Evolutionary conservation across 2,329 filamentous ascomycete species (phyloP).

Genomic region (Beauveria sp.): DNA sequence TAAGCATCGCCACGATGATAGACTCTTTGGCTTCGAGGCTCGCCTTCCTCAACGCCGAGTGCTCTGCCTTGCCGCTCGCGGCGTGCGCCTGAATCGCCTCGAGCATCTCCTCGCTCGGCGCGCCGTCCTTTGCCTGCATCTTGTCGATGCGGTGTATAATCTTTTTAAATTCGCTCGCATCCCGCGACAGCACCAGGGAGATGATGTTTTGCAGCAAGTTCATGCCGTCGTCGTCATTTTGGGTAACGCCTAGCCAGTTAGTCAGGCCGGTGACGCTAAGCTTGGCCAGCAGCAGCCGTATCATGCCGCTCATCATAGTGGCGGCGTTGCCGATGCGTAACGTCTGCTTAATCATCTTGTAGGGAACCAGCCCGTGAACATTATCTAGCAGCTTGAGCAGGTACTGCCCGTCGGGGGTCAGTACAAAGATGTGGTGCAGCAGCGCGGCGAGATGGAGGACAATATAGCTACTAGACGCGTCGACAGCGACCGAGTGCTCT

Average conservation of each 20-base stretch:
- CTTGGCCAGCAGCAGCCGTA: conserved; percentile 68
- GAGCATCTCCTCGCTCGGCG: conserved; percentile 52
- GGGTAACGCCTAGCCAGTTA: conserved; percentile 70
- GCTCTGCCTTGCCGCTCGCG: conserved; percentile 42
- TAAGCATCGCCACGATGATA: conserved; percentile 60
- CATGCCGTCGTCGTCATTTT: conserved; percentile 68
- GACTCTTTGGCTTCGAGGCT: conserved; percentile 48
- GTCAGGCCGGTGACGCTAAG: conserved; percentile 65
- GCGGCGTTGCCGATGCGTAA: conserved; percentile 71
- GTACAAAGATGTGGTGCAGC: conserved; percentile 63
- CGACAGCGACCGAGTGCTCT: conserved; percentile 52
- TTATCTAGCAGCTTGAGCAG: conserved; percentile 64
- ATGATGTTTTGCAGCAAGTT: conserved; percentile 74
- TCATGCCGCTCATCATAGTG: conserved; percentile 71
- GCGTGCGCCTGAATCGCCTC: conserved; percentile 53
- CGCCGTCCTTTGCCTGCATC: conserved; percentile 31
- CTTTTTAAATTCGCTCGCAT: conserved; percentile 62
- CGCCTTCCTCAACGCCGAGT: conserved; percentile 48
- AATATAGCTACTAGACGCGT: conserved; percentile 57
- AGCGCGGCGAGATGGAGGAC: conserved; percentile 68
- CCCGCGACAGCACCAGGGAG: conserved; percentile 64
- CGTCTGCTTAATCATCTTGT: conserved; percentile 64
- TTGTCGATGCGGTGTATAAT: conserved; percentile 57
- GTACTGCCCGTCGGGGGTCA: conserved; percentile 69
- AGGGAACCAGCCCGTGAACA: conserved; percentile 63